Conservation (phyloP, 208 protist species). For the Plasmodiophora brassicae region DNA sequence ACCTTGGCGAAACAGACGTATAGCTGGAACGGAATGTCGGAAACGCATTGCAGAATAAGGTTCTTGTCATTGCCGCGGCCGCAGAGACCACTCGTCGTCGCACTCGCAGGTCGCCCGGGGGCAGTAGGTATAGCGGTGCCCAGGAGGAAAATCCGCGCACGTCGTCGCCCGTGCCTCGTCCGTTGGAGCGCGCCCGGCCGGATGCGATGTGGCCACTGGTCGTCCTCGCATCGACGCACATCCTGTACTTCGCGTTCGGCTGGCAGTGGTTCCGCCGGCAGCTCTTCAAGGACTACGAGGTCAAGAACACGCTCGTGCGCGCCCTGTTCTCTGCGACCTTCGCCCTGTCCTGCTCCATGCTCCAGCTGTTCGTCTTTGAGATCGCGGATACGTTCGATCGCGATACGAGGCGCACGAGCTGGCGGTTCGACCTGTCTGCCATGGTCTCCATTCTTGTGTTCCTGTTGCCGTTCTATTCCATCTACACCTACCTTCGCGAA, state of each 20-base stretch:
- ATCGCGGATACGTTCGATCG: neutral
- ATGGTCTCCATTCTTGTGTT: neutral
- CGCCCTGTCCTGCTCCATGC: neutral
- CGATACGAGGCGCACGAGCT: neutral
- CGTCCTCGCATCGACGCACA: neutral
- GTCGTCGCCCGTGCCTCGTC: no score
- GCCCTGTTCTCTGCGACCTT: neutral
- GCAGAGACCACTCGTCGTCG: no score
- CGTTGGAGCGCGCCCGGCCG: no score
- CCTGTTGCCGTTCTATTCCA: neutral
- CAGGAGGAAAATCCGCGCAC: no score
- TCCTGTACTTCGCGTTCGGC: neutral
- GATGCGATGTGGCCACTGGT: no score
- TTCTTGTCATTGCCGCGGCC: no score
- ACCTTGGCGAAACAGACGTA: no score
- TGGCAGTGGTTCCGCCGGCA: neutral
- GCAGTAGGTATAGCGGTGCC: no score
- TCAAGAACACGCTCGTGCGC: neutral
- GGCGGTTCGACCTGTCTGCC: neutral
- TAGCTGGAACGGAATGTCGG: no score
- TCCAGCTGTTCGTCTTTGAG: neutral
- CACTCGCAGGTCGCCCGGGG: no score
- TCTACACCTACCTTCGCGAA: neutral
- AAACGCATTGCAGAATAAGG: no score
- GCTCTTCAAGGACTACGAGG: neutral